Conservation (phyloP, 257 asterid species). For the Cruciata laevipes region DNA sequence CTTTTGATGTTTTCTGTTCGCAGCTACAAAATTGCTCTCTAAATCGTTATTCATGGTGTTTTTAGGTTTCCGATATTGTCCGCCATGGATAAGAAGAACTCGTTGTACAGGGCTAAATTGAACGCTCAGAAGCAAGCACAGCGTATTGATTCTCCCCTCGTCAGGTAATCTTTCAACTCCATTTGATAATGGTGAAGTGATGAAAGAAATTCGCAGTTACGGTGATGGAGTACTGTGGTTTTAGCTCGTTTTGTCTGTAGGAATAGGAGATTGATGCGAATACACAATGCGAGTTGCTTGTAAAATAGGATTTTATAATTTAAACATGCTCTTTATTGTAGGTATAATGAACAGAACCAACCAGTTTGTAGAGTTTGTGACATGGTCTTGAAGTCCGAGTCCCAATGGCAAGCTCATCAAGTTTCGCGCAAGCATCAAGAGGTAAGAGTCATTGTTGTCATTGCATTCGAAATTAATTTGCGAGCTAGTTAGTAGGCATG, state of each 20-base stretch:
- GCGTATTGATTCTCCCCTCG: slow-evolving; percentile 77
- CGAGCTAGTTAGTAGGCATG: not conserved
- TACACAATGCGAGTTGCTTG: not conserved
- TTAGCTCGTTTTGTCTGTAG: slow-evolving; percentile 1
- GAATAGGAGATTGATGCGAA: not conserved
- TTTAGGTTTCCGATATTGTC: not conserved
- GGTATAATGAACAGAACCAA: slow-evolving; percentile 84
- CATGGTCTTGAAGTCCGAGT: slow-evolving; percentile 62
- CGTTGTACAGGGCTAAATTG: slow-evolving; percentile 62
- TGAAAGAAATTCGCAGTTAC: not conserved
- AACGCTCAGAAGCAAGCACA: slow-evolving; percentile 59
- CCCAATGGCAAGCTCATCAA: slow-evolving; percentile 92
- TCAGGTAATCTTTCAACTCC: slow-evolving; percentile 42
- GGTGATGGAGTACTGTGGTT: not conserved
- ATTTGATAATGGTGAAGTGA: not conserved
- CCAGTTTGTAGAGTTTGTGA: slow-evolving; percentile 82
- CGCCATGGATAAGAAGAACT: slow-evolving; percentile 49
- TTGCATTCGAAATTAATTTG: not conserved
- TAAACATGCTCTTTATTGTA: slow-evolving; percentile 21
- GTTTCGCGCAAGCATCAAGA: slow-evolving; percentile 87
- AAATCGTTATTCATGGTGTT: not conserved
- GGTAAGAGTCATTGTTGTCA: slow-evolving; percentile 26
- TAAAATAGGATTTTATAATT: not conserved
- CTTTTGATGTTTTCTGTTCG: not conserved
- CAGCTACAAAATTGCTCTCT: not conserved